phyloP scores from a whole-genome alignment of 2,329 filamentous ascomycete genomes.

The Ascochyta lentis region DNA sequence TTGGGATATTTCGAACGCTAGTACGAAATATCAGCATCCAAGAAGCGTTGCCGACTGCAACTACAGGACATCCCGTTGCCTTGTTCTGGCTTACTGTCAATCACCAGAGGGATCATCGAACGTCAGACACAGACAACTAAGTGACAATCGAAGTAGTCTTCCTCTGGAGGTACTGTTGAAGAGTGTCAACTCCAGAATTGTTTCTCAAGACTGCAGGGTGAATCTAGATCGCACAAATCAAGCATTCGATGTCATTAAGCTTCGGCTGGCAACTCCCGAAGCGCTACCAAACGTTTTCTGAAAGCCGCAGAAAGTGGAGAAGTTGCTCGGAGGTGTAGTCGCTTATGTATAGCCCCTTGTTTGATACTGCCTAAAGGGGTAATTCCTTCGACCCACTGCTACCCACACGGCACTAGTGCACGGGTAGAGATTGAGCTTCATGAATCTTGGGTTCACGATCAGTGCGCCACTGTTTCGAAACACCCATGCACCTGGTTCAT shows the following conservation, averaged over 20 bases:
- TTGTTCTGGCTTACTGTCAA: too few species aligned
- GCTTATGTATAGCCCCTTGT: constrained; percentile 1
- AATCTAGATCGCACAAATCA: not conserved
- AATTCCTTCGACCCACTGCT: constrained; percentile 4
- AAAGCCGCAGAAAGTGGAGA: not conserved
- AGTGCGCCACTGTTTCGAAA: not conserved
- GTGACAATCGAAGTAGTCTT: not conserved
- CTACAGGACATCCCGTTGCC: too few species aligned
- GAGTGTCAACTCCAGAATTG: not conserved
- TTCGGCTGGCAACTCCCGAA: not conserved
- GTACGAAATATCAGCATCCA: too few species aligned
- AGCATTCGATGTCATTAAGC: not conserved
- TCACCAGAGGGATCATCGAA: too few species aligned
- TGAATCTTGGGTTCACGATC: not conserved
- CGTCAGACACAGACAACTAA: too few species aligned
- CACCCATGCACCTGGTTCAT: not conserved
- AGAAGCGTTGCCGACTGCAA: too few species aligned
- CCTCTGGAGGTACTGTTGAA: not conserved
- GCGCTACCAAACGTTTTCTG: not conserved
- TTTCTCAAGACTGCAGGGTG: not conserved
- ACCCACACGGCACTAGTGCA: constrained; percentile 1
- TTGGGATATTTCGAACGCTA: too few species aligned
- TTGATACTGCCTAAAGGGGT: not conserved
- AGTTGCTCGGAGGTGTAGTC: not conserved
- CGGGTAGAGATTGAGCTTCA: constrained; percentile 5